Evolutionary conservation across 495 filamentous ascomycete genomes (phyloP).

Genomic region (Pseudoneurospora amorphoporcata): DNA sequence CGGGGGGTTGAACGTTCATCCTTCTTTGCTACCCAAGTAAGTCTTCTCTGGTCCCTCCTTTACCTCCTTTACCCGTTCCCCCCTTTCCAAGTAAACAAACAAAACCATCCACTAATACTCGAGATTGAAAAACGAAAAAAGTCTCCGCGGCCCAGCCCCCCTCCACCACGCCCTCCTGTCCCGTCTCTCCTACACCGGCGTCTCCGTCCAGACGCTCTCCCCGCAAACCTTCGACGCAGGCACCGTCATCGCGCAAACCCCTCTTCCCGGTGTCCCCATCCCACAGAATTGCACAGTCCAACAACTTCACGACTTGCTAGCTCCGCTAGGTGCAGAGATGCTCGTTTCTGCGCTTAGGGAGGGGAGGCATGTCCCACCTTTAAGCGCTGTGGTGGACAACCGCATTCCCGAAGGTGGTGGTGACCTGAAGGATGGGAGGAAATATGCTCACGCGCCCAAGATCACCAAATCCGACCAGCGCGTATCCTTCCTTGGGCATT

Average conservation of each 20-base stretch:
- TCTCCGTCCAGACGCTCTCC: constrained; percentile 80
- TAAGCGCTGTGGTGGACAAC: constrained; percentile 19
- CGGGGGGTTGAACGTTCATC: constrained; percentile 89
- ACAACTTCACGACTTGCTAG: constrained; percentile 27
- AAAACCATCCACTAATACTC: too few relatives aligned
- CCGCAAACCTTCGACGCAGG: constrained; percentile 67
- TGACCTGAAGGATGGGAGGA: background rate
- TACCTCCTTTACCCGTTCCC: background rate
- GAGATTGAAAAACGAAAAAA: constrained; percentile 26
- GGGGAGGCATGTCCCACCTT: constrained; percentile 56
- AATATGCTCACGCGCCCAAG: constrained; percentile 25
- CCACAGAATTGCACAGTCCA: constrained; percentile 1
- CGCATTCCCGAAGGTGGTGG: background rate
- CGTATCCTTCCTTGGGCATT: background rate
- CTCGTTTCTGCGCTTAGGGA: constrained; percentile 49
- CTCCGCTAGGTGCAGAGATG: constrained; percentile 46
- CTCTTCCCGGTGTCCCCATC: constrained; percentile 21
- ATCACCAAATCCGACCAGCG: constrained; percentile 23
- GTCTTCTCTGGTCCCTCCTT: constrained; percentile 7
- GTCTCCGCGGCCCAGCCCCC: constrained; percentile 63
- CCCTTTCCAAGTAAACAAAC: background rate
- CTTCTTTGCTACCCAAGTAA: constrained; percentile 83
- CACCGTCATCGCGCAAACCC: constrained; percentile 53
- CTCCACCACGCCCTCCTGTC: constrained; percentile 69
- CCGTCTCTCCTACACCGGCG: constrained; percentile 45